Evolutionary conservation across 805 yeast species (phyloP), one percentile per base, ranked within the genome.

Genomic region (Ogataea nitratoaversa): DNA sequence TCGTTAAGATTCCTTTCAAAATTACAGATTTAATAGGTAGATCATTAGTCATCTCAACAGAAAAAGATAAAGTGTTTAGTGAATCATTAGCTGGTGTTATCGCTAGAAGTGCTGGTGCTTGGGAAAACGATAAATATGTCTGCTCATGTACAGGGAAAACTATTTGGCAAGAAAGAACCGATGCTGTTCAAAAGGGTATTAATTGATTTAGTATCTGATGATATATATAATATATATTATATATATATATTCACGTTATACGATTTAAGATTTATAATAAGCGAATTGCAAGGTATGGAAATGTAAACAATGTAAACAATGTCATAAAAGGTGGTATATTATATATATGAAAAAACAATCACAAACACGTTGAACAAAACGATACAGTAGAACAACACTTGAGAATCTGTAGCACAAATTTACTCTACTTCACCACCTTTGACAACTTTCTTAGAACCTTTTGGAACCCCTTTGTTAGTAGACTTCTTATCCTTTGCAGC

Each of bases 141-240:
- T 91, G 99, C 63, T 82, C 91, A 25, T 93, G 98, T 62, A 81
- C 91, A 13, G 99, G 99, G 14, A 88, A 89, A 70, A 86, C 96
- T 0, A 78, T 91, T 19, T 91, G 99, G 98, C 89, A 93, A 59
- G 99, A 91, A 62, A 72, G 97, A 41, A 62, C 68, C 36, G 96
- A 88, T 54, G 95, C 95, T 1, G 59, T 78, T 25, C 48, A 59
- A 5, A 75, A 74, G 48, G 93, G 93, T 7, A 60, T 78, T 17
- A 64, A 48, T 22, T 56, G 44, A 25, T 18, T 11, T 17, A 2
- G 23, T 23, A 9, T 4, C n/a, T 12, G 7, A 33, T 35, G 11
- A 6, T 11, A 14, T 14, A 6, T 28, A 8, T 8, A 23, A 23
- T 23, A 27, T 27, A 27, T n/a, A n/a, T n/a, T n/a, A n/a, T n/a